Evolutionary conservation across 2,329 filamentous ascomycete genomes (phyloP).

Genomic region (Pseudofabraea citricarpa): DNA sequence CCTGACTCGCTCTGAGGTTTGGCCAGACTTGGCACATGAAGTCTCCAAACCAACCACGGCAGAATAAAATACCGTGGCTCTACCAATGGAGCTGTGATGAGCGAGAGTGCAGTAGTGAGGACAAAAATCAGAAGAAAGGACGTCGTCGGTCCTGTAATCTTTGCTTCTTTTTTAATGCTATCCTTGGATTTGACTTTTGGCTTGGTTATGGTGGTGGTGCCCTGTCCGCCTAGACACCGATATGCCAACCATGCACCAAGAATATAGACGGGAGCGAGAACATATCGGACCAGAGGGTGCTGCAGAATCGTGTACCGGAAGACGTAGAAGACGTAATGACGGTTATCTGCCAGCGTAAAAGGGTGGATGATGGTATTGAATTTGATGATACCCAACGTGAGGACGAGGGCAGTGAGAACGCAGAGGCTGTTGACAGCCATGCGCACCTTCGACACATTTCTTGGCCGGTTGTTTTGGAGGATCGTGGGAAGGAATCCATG

Average conservation of each 20-base stretch:
- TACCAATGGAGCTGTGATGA: constrained; percentile 85
- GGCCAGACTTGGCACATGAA: constrained; percentile 66
- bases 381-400: constrained; percentile 49
- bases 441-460: not conserved
- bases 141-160: constrained; percentile 28
- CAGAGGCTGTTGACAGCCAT: not conserved
- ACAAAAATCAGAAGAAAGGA: constrained; percentile 56
- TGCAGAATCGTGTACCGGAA: constrained; percentile 78
- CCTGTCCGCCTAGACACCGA: constrained; percentile 49
- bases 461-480: constrained; percentile 12
- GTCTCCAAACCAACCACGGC: constrained; percentile 88
- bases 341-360: constrained; percentile 92
- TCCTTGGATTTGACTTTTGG: constrained; percentile 3
- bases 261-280: constrained; percentile 66
- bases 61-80: constrained; percentile 96
- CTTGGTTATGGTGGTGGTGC: constrained; percentile 12
- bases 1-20: not conserved
- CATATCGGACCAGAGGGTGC: constrained; percentile 59
- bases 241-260: constrained; percentile 65
- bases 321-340: constrained; percentile 96
- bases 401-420: constrained; percentile 4
- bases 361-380: constrained; percentile 94
- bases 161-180: not conserved
- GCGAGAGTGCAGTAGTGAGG: constrained; percentile 67
- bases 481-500: constrained; percentile 26